phyloP scores from a whole-genome alignment of 2,329 filamentous ascomycete genomes.

The Exophiala sideris region DNA sequence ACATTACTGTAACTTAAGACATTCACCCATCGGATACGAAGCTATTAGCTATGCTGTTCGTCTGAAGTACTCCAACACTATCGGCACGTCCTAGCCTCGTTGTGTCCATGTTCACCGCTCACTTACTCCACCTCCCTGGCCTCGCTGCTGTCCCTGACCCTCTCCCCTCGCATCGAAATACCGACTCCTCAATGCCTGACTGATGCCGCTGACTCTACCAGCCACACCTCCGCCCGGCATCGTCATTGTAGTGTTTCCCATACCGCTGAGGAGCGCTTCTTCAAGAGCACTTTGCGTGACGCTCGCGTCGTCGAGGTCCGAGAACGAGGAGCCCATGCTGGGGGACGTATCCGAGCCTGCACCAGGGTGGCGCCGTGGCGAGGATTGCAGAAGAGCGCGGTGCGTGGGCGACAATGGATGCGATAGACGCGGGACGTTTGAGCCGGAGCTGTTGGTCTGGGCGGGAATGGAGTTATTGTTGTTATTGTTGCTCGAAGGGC shows the following conservation, averaged over 20 bases:
- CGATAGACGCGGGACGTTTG: constrained; percentile 6
- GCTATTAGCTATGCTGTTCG: no score
- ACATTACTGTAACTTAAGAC: no score
- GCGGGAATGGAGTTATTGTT: background rate
- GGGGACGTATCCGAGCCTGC: constrained; percentile 54
- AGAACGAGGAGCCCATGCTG: constrained; percentile 65
- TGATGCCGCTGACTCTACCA: constrained; percentile 50
- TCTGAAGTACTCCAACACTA: constrained; percentile 46
- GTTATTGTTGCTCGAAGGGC: background rate
- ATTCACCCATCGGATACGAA: no score
- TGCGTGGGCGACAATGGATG: constrained; percentile 43
- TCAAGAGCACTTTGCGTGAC: constrained; percentile 64
- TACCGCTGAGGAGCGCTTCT: constrained; percentile 61
- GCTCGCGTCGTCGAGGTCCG: constrained; percentile 63
- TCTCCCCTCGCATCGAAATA: constrained; percentile 38
- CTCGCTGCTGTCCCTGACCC: background rate
- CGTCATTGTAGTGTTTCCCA: constrained; percentile 47
- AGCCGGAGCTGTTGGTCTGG: background rate
- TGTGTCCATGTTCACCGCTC: background rate
- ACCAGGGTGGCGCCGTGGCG: constrained; percentile 32
- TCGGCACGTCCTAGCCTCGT: background rate
- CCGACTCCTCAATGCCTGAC: constrained; percentile 53
- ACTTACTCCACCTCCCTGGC: background rate
- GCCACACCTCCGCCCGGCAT: constrained; percentile 40
- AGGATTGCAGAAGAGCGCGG: constrained; percentile 44